Evolutionary conservation across 2,329 filamentous ascomycete genomes (phyloP), one percentile per base, ranked within the genome.

Genomic region (Cladosporium halotolerans): DNA sequence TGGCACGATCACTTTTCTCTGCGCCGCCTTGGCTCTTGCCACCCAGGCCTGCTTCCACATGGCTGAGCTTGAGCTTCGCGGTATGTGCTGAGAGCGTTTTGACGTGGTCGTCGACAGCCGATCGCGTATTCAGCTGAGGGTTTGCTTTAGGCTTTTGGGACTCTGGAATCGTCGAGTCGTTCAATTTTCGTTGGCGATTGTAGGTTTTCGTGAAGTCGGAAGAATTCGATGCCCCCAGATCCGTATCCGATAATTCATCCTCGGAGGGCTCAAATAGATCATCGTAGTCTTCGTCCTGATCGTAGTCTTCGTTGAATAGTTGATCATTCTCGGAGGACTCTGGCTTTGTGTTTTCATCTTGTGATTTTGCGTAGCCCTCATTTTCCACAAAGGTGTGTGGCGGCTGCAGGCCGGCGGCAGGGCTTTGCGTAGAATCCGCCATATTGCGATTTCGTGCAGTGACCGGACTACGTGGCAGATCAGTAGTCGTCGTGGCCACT

Each of bases 41-140:
- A 9, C 71, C 73, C 31, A 81, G 68, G 0, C 79, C 79, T 23
- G 79, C 74, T 54, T 79, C 76, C 13, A 76, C 64, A 58, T 79
- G 81, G 66, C 91, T 87, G 31, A 96, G 79, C 47, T 85, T 83
- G 61, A 97, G 87, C 73, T 95, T 95, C 55, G 80, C 80, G 1
- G 91, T 90, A 75, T 96, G 89, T 61, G 85, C 86, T 32, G 89
- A 83, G 36, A 97, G 78, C n/a, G 84, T 85, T 4, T 85, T 84
- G 50, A 96, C 86, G 63, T 96, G 89, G 66, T 96, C 91, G 68
- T 96, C 89, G 50, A 96, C 79, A 19, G 83, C 85, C 19, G 88
- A 81, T 57, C 81, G 79, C 1, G 88, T 91, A 70, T 96, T 96
- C 43, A 88, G 71, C 67, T 91, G 89, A 14, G 84, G 79, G 66